Conservation (phyloP, 129 eudicot genomes). For the Chrysanthemum makinoi region DNA sequence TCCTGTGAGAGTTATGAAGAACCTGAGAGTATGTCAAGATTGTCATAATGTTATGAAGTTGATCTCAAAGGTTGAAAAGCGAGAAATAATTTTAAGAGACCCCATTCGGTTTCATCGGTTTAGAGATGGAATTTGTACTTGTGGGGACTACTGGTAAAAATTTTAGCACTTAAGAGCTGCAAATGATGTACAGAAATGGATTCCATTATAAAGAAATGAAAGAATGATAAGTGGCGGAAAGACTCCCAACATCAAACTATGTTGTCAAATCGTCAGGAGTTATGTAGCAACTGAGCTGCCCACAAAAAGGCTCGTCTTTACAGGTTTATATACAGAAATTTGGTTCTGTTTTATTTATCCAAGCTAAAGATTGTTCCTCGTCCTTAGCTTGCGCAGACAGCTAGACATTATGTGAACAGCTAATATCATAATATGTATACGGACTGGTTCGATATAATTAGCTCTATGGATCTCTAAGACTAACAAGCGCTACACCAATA, state of each 20-base stretch:
- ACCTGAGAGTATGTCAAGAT: slow-evolving; percentile 46
- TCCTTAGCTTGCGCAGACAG: too few relatives aligned
- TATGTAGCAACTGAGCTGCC: background rate
- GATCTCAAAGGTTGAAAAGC: slow-evolving; percentile 36
- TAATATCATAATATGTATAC: too few relatives aligned
- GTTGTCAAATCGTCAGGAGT: background rate
- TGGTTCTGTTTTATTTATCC: too few relatives aligned
- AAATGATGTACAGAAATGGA: too few relatives aligned
- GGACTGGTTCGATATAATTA: too few relatives aligned
- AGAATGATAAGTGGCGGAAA: background rate
- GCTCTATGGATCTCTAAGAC: too few relatives aligned
- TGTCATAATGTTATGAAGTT: slow-evolving; percentile 45
- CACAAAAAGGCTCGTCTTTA: background rate
- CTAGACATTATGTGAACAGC: too few relatives aligned
- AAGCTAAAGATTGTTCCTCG: too few relatives aligned
- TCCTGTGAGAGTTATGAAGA: slow-evolving; percentile 52
- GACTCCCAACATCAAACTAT: background rate
- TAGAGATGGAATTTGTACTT: slow-evolving; percentile 44
- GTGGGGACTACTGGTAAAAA: slow-evolving; percentile 46
- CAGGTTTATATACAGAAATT: too few relatives aligned
- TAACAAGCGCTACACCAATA: too few relatives aligned
- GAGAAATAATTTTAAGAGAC: slow-evolving; percentile 42
- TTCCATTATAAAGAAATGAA: background rate
- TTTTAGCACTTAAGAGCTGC: background rate
- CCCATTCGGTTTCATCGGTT: slow-evolving; percentile 48